Conservation (phyloP, 129 eudicot species). For the Arctium lappa region DNA sequence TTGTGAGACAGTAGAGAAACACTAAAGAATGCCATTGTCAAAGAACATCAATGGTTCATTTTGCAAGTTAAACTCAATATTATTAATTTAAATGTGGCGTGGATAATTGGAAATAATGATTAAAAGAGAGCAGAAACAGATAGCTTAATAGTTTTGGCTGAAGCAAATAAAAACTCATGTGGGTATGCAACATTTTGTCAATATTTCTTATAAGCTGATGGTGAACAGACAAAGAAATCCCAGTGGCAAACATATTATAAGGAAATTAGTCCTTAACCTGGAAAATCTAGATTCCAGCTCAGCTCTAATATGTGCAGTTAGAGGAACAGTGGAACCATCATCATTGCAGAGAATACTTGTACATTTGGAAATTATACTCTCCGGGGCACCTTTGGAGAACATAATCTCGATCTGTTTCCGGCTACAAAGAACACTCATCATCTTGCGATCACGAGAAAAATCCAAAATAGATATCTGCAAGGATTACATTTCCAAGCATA, state of each 20-base stretch:
- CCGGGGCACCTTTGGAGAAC: constrained; percentile 99
- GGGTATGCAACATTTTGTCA: not conserved
- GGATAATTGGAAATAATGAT: not conserved
- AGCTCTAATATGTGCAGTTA: constrained; percentile 62
- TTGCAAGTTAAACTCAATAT: not conserved
- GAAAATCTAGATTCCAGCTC: constrained; percentile 79
- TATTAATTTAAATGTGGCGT: not conserved
- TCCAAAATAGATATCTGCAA: constrained; percentile 84
- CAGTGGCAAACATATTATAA: not conserved
- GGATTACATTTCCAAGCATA: constrained; percentile 15
- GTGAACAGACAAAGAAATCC: not conserved
- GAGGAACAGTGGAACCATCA: constrained; percentile 86
- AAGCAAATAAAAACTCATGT: not conserved
- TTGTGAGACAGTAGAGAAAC: not conserved
- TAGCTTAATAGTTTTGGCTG: constrained; percentile 1
- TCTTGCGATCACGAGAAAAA: constrained; percentile 98
- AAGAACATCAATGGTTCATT: not conserved
- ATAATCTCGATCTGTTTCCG: constrained; percentile 86
- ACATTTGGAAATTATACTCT: constrained; percentile 84
- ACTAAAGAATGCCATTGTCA: not conserved
- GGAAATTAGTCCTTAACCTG: constrained; percentile 45
- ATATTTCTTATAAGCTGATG: not conserved
- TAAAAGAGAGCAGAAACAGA: not conserved
- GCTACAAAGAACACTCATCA: constrained; percentile 99
- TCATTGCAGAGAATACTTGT: constrained; percentile 86